Percentiles rank a stretch among this genome's conserved stretches.
Evolutionary conservation across 148 eudicot genomes (phyloP).

Genomic region (Polygonum aviculare): DNA sequence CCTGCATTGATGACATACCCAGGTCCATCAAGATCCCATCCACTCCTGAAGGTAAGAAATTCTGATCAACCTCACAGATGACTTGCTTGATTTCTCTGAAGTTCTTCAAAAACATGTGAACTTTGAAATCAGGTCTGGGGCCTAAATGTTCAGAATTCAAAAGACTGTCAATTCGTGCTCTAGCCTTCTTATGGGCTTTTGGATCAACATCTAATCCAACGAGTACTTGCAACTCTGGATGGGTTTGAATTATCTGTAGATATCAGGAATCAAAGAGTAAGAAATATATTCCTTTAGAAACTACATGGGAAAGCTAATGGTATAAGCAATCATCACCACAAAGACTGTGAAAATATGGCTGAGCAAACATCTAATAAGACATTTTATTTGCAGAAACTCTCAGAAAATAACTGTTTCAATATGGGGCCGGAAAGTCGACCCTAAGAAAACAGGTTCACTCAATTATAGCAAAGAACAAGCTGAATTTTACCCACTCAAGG

Average conservation of each 20-base stretch:
- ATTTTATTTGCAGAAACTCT: neutral
- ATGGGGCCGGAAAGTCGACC: neutral
- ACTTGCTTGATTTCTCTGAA: conserved; percentile 50
- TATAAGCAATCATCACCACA: neutral
- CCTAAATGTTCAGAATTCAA: conserved; percentile 20
- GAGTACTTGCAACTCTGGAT: conserved; percentile 65
- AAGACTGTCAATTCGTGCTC: conserved; percentile 35
- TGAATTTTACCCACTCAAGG: neutral
- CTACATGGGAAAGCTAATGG: neutral
- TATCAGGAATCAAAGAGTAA: neutral
- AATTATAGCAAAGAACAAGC: neutral
- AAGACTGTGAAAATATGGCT: neutral
- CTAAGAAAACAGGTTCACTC: neutral
- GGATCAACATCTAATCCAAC: conserved; percentile 94
- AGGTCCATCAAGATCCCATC: conserved; percentile 94
- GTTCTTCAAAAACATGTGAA: conserved; percentile 48
- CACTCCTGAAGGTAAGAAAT: conserved; percentile 38
- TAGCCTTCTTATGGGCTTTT: conserved; percentile 65
- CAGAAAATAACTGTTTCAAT: neutral
- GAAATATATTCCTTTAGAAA: neutral
- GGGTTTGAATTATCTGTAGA: conserved; percentile 72
- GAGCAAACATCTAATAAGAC: neutral
- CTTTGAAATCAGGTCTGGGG: conserved; percentile 30
- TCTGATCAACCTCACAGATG: conserved; percentile 50
- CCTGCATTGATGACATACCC: conserved; percentile 99